Evolutionary conservation across 2,329 filamentous ascomycete genomes (phyloP).

Genomic region (Ophiocordyceps camponoti-leonardi): DNA sequence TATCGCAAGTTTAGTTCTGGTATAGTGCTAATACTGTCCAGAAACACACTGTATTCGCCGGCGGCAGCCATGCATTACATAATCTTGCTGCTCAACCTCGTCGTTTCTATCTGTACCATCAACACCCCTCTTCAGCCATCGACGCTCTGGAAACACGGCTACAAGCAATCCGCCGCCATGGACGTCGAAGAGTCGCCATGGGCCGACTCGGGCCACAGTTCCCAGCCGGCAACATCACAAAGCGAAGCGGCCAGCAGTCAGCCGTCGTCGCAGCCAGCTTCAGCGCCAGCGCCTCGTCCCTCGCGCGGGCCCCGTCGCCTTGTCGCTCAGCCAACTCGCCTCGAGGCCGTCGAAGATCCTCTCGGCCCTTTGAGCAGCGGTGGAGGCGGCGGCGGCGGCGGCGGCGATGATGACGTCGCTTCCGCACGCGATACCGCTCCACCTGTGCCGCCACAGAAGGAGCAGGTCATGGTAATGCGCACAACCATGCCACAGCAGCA

Average conservation of each 20-base stretch:
- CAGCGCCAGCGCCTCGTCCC: conserved; percentile 19
- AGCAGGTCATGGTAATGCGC: conserved; percentile 39
- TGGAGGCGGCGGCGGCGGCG: conserved; percentile 28
- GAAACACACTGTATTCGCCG: no score
- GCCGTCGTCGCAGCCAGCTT: conserved; percentile 14
- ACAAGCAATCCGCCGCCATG: conserved; percentile 15
- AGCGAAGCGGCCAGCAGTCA: conserved; percentile 13
- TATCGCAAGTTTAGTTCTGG: no score
- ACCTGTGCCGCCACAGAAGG: conserved; percentile 52
- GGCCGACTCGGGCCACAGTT: conserved; percentile 26
- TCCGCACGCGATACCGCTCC: conserved; percentile 29
- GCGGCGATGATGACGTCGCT: conserved; percentile 25
- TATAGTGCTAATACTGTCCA: no score
- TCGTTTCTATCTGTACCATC: background rate
- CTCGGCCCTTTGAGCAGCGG: conserved; percentile 60
- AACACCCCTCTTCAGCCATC: background rate
- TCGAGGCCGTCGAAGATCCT: conserved; percentile 62
- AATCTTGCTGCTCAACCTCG: background rate
- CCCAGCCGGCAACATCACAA: conserved; percentile 13
- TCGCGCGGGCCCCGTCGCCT: conserved; percentile 41
- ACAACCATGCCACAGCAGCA: conserved; percentile 34
- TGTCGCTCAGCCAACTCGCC: conserved; percentile 58
- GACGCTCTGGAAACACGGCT: background rate
- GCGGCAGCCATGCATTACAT: background rate
- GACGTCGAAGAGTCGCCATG: conserved; percentile 36